Conservation (phyloP, 2,329 filamentous ascomycete genomes). For the Dothidotthia symphoricarpi region DNA sequence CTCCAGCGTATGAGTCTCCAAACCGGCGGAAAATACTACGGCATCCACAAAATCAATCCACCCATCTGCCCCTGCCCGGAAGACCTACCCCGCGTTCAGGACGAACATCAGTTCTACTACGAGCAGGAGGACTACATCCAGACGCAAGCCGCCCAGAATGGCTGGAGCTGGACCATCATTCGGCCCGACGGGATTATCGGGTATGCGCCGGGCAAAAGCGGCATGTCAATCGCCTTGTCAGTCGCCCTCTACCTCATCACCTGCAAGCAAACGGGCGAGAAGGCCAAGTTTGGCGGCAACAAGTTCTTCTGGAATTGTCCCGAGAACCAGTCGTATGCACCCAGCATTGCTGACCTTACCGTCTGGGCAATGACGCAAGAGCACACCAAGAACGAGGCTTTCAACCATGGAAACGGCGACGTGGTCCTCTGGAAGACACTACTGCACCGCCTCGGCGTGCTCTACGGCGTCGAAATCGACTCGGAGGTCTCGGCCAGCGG, state of each 20-base stretch:
- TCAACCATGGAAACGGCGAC: constrained; percentile 1
- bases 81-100: background rate
- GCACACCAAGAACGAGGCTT: background rate
- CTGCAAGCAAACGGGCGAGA: background rate
- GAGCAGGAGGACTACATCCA: background rate
- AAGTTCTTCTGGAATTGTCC: constrained; percentile 1
- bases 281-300: background rate
- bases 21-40: constrained; percentile 3
- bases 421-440: background rate
- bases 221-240: constrained; percentile 2
- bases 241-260: constrained; percentile 2
- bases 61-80: background rate
- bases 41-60: background rate
- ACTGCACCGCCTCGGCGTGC: background rate
- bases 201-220: constrained; percentile 1
- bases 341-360: background rate
- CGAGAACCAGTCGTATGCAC: background rate
- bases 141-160: no score
- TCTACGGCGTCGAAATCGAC: background rate
- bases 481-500: background rate
- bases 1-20: background rate
- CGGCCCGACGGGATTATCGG: constrained; percentile 10
- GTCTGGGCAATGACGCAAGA: constrained; percentile 1
- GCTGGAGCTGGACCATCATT: background rate
- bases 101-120: constrained; percentile 4